Evolutionary conservation across 495 filamentous ascomycete species (phyloP).

Genomic region (Tuber aestivum): DNA sequence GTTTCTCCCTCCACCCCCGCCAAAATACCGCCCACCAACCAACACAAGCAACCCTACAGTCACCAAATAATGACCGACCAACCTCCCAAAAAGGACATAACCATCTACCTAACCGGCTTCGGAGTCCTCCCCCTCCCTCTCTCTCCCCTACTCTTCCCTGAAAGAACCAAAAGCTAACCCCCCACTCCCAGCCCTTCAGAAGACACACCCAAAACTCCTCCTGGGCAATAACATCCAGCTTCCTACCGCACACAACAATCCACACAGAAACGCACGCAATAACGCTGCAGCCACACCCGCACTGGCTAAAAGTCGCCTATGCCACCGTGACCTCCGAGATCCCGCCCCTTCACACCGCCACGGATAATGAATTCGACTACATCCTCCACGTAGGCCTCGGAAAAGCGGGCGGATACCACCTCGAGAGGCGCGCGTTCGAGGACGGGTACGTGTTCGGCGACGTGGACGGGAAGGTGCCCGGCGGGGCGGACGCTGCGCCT

Average conservation of each 20-base stretch:
- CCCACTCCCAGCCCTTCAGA: slow-evolving; percentile 26
- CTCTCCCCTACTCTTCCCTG: background rate
- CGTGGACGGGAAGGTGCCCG: slow-evolving; percentile 30
- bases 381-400: slow-evolving; percentile 38
- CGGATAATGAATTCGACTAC: slow-evolving; percentile 30
- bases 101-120: slow-evolving; percentile 33
- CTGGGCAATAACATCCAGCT: slow-evolving; percentile 32
- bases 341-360: slow-evolving; percentile 14
- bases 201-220: slow-evolving; percentile 27
- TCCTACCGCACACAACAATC: slow-evolving; percentile 19
- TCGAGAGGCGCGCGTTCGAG: slow-evolving; percentile 32
- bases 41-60: background rate
- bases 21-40: background rate
- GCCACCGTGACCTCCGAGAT: slow-evolving; percentile 23
- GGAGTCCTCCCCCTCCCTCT: slow-evolving; percentile 19
- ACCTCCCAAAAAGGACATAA: slow-evolving; percentile 15
- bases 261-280: slow-evolving; percentile 19
- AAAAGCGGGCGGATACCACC: slow-evolving; percentile 19
- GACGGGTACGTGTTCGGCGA: slow-evolving; percentile 34
- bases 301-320: slow-evolving; percentile 25
- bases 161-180: slow-evolving; percentile 9
- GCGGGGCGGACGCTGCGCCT: slow-evolving; percentile 14
- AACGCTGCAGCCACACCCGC: slow-evolving; percentile 24
- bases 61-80: background rate
- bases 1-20: background rate